A percentile compares a stretch with the other conserved stretches of the same genome.
Conservation (phyloP, 345 rosid genomes). For the Corymbia maculata region DNA sequence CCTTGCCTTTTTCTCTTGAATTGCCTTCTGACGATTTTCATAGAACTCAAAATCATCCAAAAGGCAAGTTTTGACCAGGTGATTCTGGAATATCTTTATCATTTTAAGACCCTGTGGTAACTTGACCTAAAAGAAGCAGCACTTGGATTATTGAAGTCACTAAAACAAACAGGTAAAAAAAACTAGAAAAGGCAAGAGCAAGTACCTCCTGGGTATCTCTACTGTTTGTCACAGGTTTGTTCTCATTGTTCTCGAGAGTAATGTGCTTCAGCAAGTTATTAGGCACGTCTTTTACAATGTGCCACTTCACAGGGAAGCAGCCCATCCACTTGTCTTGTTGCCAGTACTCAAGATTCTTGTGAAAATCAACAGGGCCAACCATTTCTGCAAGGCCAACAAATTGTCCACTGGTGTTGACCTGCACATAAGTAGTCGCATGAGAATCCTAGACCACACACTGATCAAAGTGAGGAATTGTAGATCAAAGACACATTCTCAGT, state of each 20-base stretch:
- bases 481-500: neutral
- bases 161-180: neutral
- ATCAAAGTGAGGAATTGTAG: neutral
- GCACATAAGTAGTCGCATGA: neutral
- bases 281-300: slow-evolving; percentile 78
- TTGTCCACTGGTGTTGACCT: slow-evolving; percentile 88
- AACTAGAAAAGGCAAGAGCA: neutral
- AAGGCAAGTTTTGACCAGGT: slow-evolving; percentile 44
- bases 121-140: slow-evolving; percentile 37
- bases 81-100: slow-evolving; percentile 45
- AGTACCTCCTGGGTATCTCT: slow-evolving; percentile 91
- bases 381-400: slow-evolving; percentile 90
- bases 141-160: neutral
- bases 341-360: slow-evolving; percentile 78
- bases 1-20: slow-evolving; percentile 56
- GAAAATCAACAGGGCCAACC: slow-evolving; percentile 80
- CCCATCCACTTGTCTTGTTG: slow-evolving; percentile 92
- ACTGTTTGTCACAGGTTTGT: slow-evolving; percentile 85
- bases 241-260: slow-evolving; percentile 65
- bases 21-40: slow-evolving; percentile 66
- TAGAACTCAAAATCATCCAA: slow-evolving; percentile 74
- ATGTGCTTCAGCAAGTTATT: slow-evolving; percentile 76
- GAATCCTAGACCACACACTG: neutral
- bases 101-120: slow-evolving; percentile 62
- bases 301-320: slow-evolving; percentile 81